Percentiles rank a stretch among this genome's conserved stretches.
phyloP scores from a whole-genome alignment of 345 rosid species.

The Ceriops tagal region DNA sequence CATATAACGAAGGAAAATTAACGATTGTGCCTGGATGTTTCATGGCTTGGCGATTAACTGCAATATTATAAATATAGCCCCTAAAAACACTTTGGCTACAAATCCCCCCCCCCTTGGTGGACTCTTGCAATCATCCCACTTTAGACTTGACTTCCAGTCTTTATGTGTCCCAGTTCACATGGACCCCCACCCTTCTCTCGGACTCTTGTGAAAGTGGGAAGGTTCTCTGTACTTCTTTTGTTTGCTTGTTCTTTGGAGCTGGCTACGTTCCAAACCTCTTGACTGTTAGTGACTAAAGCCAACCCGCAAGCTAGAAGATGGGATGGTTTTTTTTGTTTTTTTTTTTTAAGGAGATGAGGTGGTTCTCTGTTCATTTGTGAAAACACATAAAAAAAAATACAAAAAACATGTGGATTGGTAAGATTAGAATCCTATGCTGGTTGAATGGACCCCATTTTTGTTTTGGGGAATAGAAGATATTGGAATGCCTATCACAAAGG shows the following conservation, averaged over 20 bases:
- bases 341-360: too few relatives aligned
- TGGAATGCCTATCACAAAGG: neutral
- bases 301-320: too few relatives aligned
- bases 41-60: neutral
- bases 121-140: constrained; percentile 4
- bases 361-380: constrained; percentile 26
- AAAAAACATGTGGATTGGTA: constrained; percentile 28
- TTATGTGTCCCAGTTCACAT: constrained; percentile 17
- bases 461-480: neutral
- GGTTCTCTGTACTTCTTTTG: constrained; percentile 27
- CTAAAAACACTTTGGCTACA: neutral
- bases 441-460: constrained; percentile 32
- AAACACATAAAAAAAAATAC: constrained; percentile 17
- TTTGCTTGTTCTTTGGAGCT: too few relatives aligned
- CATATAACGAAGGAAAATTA: too few relatives aligned
- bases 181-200: constrained; percentile 25
- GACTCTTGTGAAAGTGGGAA: constrained; percentile 29
- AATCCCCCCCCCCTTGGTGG: neutral
- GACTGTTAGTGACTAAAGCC: too few relatives aligned
- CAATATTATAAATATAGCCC: neutral
- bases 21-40: neutral
- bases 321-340: neutral
- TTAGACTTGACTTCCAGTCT: neutral
- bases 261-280: too few relatives aligned
- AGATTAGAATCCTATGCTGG: constrained; percentile 51